phyloP scores from a whole-genome alignment of 2,329 filamentous ascomycete genomes.

The Didymella lethalis region DNA sequence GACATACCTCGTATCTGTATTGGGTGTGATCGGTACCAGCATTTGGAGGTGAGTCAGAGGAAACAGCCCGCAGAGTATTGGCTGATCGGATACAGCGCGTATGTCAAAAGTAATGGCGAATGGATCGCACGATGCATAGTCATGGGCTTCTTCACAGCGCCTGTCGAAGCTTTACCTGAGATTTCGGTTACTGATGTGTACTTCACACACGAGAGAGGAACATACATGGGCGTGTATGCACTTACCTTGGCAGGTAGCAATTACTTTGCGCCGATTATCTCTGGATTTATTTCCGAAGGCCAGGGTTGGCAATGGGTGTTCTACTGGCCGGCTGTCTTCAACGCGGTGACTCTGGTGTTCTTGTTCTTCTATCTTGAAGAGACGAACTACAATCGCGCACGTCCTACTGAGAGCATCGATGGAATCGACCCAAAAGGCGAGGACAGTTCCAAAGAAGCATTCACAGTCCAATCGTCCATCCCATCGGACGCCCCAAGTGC shows the following conservation, averaged over 20 bases:
- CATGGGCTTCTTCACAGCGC: background rate
- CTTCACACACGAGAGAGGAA: background rate
- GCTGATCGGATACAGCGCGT: background rate
- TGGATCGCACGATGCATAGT: background rate
- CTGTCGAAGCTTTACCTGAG: background rate
- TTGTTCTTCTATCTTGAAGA: background rate
- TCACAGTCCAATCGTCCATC: background rate
- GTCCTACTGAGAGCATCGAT: background rate
- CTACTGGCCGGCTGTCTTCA: background rate
- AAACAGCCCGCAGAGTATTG: background rate
- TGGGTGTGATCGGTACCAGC: background rate
- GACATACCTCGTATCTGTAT: background rate
- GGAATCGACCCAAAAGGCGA: background rate
- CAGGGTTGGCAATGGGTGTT: background rate
- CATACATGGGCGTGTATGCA: background rate
- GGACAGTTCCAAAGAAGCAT: background rate
- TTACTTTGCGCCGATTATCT: background rate
- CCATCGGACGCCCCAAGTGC: background rate
- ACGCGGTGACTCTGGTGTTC: background rate
- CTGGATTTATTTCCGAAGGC: background rate
- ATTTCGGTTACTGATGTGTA: background rate
- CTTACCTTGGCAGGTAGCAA: background rate
- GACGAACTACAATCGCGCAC: background rate
- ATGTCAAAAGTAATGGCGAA: background rate
- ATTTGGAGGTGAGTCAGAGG: background rate